Evolutionary conservation across 176 grass and related monocot genomes (phyloP).

Genomic region (Elaeis guineensis): DNA sequence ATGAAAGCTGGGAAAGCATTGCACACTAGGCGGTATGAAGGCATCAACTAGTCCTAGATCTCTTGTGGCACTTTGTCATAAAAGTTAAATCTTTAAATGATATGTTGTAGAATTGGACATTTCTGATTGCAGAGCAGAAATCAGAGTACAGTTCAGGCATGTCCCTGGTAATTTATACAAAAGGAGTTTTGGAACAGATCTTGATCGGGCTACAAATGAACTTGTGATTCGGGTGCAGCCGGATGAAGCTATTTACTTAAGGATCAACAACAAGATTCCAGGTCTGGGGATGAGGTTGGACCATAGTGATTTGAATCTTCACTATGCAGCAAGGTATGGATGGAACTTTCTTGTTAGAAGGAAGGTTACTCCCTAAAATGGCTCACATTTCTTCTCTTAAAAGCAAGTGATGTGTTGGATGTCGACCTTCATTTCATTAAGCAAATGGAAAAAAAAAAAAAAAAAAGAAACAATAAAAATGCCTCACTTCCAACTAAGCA

Average conservation of each 20-base stretch:
- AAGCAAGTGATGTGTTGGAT: too few relatives aligned
- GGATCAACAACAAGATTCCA: conserved; percentile 96
- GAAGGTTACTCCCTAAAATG: too few relatives aligned
- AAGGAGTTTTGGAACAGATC: conserved; percentile 75
- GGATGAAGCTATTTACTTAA: conserved; percentile 86
- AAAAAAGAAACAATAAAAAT: too few relatives aligned
- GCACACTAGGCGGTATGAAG: conserved; percentile 49
- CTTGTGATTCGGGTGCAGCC: conserved; percentile 17
- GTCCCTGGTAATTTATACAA: conserved; percentile 33
- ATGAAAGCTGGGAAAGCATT: conserved; percentile 69
- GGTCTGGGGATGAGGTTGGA: conserved; percentile 81
- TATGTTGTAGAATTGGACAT: too few relatives aligned
- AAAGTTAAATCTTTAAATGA: too few relatives aligned
- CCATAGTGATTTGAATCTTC: conserved; percentile 90
- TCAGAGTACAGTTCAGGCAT: conserved; percentile 74
- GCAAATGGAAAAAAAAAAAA: too few relatives aligned
- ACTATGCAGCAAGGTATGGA: conserved; percentile 76
- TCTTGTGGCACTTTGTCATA: background rate
- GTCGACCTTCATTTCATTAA: too few relatives aligned
- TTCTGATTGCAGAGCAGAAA: conserved; percentile 44
- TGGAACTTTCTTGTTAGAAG: background rate
- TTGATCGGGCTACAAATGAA: conserved; percentile 85
- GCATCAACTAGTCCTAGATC: background rate
- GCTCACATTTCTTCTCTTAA: too few relatives aligned
- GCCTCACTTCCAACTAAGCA: too few relatives aligned